Conservation (phyloP, 192 early-diverging fungal genomes). For the Coemansia asiatica region DNA sequence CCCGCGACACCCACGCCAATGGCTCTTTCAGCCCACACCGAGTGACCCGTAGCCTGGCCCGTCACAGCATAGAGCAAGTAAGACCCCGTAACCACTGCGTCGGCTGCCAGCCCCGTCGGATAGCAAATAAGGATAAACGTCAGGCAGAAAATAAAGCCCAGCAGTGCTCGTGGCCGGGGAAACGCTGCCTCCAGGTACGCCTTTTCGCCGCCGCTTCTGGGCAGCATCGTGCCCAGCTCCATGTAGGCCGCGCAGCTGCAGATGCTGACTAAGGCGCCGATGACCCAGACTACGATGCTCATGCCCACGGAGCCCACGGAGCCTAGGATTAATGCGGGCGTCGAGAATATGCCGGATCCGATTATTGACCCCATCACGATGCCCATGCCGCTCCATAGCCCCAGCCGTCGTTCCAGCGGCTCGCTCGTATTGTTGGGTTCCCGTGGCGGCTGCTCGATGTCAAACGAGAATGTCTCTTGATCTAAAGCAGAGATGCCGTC, state of each 20-base stretch:
- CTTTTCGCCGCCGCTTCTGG: constrained; percentile 62
- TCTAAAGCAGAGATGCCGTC: not conserved
- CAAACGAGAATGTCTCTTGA: not conserved
- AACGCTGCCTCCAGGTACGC: constrained; percentile 60
- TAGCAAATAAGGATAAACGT: constrained; percentile 34
- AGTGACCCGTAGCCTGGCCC: constrained; percentile 15
- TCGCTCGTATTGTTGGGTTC: not conserved
- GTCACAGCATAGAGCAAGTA: constrained; percentile 46
- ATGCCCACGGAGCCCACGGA: constrained; percentile 47
- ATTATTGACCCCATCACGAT: constrained; percentile 55
- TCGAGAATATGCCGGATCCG: constrained; percentile 53
- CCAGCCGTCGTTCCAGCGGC: constrained; percentile 42
- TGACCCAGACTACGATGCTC: constrained; percentile 46
- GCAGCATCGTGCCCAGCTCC: constrained; percentile 59
- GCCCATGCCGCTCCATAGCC: constrained; percentile 52
- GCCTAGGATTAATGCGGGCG: constrained; percentile 39
- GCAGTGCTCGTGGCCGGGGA: constrained; percentile 52
- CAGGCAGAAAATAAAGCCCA: constrained; percentile 54
- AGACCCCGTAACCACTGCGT: constrained; percentile 46
- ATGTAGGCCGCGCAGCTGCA: constrained; percentile 52
- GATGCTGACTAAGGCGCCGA: constrained; percentile 42
- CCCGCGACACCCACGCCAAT: constrained; percentile 37
- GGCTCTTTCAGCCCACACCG: constrained; percentile 44
- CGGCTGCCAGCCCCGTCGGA: constrained; percentile 44
- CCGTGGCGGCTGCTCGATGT: not conserved